Evolutionary conservation across 1,284 basidiomycete genomes (phyloP), one percentile per base, ranked within the genome.

Genomic region (Malassezia yamatoensis): DNA sequence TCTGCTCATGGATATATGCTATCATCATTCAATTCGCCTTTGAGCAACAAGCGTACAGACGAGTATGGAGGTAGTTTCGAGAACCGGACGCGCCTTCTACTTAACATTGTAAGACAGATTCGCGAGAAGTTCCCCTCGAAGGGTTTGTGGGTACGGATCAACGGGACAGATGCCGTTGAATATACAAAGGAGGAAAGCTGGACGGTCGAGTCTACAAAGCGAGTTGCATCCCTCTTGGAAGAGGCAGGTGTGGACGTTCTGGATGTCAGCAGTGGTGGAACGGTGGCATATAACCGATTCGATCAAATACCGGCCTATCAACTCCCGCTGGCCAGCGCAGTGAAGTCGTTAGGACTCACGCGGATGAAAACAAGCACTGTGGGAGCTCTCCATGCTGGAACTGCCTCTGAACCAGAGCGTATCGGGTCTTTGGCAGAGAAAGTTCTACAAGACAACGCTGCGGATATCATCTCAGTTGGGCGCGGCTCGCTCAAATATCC

Each of bases 1-100:
- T 50, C 45, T 6, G 66, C 70, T 0, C 71, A 74, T 72, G 71
- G 88, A 18, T 86, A 88, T 72, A 81, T 78, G 51, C 82, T 85
- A 1, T 85, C 88, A 67, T 58, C 51, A 7, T 70, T 70, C 60
- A 61, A 65, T 38, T 63, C 57, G 11, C 70, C 70, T 1, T 42
- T 72, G 18, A 58, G 61, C 40, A 72, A 71, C 63, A 59, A 67
- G n/a, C 64, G 71, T 32, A 71, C 63, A 2, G 72, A 74, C 58
- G 56, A 67, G 56, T 74, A 73, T 54, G 72, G 72, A 20, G 72
- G 72, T n/a, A 58, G 53, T 5, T 58, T 72, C 32, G 66, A 72
- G 51, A 68, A 68, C 47, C 65, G 72, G 3, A 52, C 62, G 1
- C 52, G 65, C 0, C 47, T 72, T 38, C 41, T 69, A 39, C 40